Evolutionary conservation across 1,284 basidiomycete genomes (phyloP), one percentile per base, ranked within the genome.

Genomic region (Melampsora abietis-canadensis): DNA sequence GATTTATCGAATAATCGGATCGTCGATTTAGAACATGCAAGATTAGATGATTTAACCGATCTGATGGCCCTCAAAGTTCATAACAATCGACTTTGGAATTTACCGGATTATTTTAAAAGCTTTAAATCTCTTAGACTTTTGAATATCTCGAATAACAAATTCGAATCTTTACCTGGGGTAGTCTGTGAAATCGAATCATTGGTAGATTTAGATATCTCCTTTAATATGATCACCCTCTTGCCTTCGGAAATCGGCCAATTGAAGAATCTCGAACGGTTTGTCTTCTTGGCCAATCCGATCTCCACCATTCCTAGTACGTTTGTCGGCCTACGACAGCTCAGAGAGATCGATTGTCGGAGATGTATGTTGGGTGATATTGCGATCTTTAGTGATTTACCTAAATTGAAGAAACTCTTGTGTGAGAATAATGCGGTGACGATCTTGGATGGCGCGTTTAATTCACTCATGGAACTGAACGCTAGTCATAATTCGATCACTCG

Each of bases 121-220:
- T 85, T 98, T 78, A 85, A 86, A 48, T 83, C 85, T 64, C 86
- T 98, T 68, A 87, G 87, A 70, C 88, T 88, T 63, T 86, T 98
- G 79, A 96, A 98, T 83, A 90, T 99, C 77, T 96, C 93, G 65
- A 98, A 98, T 84, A 99, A 98, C 85, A 92, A 93, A 81, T 94
- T 98, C 81, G 87, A 88, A 59, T 82, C 81, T n/a, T 86, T 98
- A 76, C 94, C 95, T 0, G 77, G 84, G 0, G 90, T 91, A 30
- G 86, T 98, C 21, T 90, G 88, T 81, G 85, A 90, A 76, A 87
- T 98, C 81, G 84, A 85, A 5, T 87, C 85, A 21, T 86, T 98
- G 34, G 84, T 87, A 40, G 92, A 95, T 79, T 87, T 99, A 24
- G 95, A 98, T 81, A 86, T 97, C 60, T 98, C 95, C 0, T 98